Conservation (phyloP, 2,329 filamentous ascomycete species). For the Penicillium sp. region DNA sequence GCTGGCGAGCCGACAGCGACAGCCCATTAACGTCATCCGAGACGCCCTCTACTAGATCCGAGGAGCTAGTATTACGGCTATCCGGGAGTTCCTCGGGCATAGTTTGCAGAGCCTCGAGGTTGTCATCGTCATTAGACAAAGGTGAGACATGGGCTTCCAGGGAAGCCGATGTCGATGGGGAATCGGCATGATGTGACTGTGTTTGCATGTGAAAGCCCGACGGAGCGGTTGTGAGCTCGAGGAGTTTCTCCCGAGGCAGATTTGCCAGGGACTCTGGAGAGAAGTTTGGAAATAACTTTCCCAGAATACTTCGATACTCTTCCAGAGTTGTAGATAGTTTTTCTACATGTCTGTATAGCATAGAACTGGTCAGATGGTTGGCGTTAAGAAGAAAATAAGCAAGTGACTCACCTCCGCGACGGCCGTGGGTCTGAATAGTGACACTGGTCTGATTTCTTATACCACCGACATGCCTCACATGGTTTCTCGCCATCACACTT, state of each 20-base stretch:
- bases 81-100: slow-evolving; percentile 63
- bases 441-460: slow-evolving; percentile 74
- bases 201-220: slow-evolving; percentile 33
- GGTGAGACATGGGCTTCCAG: slow-evolving; percentile 42
- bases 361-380: not conserved
- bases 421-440: slow-evolving; percentile 79
- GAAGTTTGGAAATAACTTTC: slow-evolving; percentile 62
- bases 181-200: slow-evolving; percentile 39
- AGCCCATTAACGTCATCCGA: slow-evolving; percentile 71
- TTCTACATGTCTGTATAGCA: slow-evolving; percentile 44
- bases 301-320: slow-evolving; percentile 63
- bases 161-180: slow-evolving; percentile 50
- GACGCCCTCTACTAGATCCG: slow-evolving; percentile 59
- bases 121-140: slow-evolving; percentile 50
- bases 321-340: slow-evolving; percentile 64
- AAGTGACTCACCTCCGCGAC: slow-evolving; percentile 65
- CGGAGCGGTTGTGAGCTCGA: slow-evolving; percentile 45
- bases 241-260: slow-evolving; percentile 59
- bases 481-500: slow-evolving; percentile 79
- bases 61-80: slow-evolving; percentile 47
- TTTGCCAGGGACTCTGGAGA: slow-evolving; percentile 50
- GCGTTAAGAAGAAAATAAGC: slow-evolving; percentile 17
- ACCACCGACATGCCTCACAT: slow-evolving; percentile 79
- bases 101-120: slow-evolving; percentile 63
- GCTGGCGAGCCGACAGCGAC: slow-evolving; percentile 59